Evolutionary conservation across 441 rosid species (phyloP), one percentile per base, ranked within the genome.

Genomic region (Erodium moschatum): DNA sequence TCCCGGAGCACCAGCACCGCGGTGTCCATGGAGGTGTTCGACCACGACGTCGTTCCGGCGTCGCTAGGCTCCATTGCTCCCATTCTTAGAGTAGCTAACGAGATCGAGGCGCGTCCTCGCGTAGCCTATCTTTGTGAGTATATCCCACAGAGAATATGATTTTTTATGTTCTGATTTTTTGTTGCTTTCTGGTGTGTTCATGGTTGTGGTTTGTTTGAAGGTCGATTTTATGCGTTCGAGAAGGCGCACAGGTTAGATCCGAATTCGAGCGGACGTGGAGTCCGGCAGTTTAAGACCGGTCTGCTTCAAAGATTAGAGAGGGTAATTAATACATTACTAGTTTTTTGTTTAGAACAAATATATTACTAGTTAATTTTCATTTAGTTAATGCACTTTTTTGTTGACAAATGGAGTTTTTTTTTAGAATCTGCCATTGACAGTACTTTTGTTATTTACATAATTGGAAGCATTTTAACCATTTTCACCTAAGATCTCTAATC

Each of bases 91-190:
- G 81, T 90, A 54, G 98, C 99, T 64, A 82, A 79, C 7, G 99
- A 95, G 83, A 89, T 95, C 78, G 87, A 91, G 72, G 97, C 92
- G 78, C 96, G 97, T 13, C 97, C 99, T 73, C 97, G 99, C 20
- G 98, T 92, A 16, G 91, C 97, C 50, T 95, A 90, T 72, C 94
- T 92, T 67, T 95, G 97, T 95, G 80, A 52, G 4, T 16, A 6
- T 6, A 40, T 40, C 44, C 12, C 9, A 40, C 9, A 11, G 11
- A 29, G 44, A 40, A 8, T 40, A 1, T 6, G 44, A 6, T 40
- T 40, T 40, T 40, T 40, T 40, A 40, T 6, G 0, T 9, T 6
- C 44, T 40, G 44, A 40, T 40, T 40, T 40, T 40, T 29, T 40
- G 44, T 40, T 40, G 7, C 44, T 40, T 40, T 11, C 13, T 3